Conservation (phyloP, 1,139 yeast species). For the Geotrichum cucujoidarum region DNA sequence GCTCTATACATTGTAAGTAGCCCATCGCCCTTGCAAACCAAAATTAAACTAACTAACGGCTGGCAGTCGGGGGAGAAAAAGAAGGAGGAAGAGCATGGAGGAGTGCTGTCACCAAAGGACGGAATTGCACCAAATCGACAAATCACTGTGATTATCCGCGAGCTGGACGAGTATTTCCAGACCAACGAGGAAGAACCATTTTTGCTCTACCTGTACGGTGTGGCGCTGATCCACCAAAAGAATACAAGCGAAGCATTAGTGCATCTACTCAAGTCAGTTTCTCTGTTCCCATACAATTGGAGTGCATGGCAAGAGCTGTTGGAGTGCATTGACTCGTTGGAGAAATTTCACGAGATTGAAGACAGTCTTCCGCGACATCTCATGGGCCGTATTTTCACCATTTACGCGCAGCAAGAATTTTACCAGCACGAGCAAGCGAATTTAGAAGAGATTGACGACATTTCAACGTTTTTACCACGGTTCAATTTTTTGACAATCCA, state of each 20-base stretch:
- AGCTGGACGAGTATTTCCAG: conserved; percentile 27
- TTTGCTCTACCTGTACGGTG: conserved; percentile 58
- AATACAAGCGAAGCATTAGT: conserved; percentile 56
- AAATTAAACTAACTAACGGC: no score
- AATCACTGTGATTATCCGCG: conserved; percentile 33
- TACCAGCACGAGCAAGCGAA: conserved; percentile 56
- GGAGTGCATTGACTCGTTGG: conserved; percentile 57
- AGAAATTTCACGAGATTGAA: conserved; percentile 35
- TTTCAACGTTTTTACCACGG: conserved; percentile 55
- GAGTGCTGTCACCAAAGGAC: conserved; percentile 48
- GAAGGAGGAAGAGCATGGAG: conserved; percentile 69
- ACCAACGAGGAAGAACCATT: conserved; percentile 47
- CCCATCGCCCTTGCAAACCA: conserved; percentile 1
- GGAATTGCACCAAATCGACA: conserved; percentile 35
- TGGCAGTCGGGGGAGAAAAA: conserved; percentile 68
- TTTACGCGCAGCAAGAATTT: conserved; percentile 73
- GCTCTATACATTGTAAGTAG: conserved; percentile 48
- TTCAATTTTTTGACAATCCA: conserved; percentile 75
- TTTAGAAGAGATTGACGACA: conserved; percentile 40
- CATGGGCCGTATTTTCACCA: conserved; percentile 58
- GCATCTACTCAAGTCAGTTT: conserved; percentile 53
- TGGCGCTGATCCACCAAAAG: conserved; percentile 59
- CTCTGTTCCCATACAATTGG: conserved; percentile 81
- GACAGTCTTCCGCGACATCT: conserved; percentile 30
- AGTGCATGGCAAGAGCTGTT: conserved; percentile 86